Conservation (phyloP, 2,329 filamentous ascomycete species). For the Trichoderma atrobrunneum region DNA sequence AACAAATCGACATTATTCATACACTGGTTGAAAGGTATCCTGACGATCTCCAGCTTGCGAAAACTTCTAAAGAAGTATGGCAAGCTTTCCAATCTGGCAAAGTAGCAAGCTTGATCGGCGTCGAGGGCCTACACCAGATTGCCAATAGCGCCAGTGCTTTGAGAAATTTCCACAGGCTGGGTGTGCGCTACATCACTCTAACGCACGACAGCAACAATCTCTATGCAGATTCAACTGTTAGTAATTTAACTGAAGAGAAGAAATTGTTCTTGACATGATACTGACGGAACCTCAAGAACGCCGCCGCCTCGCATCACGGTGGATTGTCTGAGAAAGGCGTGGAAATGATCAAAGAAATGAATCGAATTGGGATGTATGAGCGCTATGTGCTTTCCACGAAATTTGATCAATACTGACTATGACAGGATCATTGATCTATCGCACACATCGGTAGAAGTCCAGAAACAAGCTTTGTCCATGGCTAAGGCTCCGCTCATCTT, state of each 20-base stretch:
- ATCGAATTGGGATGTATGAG: slow-evolving; percentile 21
- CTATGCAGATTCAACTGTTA: slow-evolving; percentile 19
- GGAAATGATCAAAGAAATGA: slow-evolving; percentile 21
- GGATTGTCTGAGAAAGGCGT: slow-evolving; percentile 18
- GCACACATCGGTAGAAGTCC: slow-evolving; percentile 45
- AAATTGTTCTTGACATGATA: neutral
- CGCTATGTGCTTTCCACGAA: neutral
- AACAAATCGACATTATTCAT: slow-evolving; percentile 67
- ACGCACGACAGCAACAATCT: slow-evolving; percentile 61
- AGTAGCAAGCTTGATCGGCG: slow-evolving; percentile 69
- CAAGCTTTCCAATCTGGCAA: slow-evolving; percentile 54
- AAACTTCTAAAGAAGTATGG: slow-evolving; percentile 56
- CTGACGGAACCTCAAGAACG: neutral
- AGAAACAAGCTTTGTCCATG: slow-evolving; percentile 14
- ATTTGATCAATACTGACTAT: neutral
- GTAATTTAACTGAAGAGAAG: neutral
- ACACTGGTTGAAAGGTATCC: slow-evolving; percentile 60
- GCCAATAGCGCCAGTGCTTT: slow-evolving; percentile 73
- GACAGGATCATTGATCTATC: slow-evolving; percentile 68
- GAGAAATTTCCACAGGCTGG: slow-evolving; percentile 67
- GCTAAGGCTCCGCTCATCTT: slow-evolving; percentile 72
- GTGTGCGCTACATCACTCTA: slow-evolving; percentile 77
- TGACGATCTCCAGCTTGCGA: slow-evolving; percentile 60
- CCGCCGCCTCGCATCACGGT: neutral
- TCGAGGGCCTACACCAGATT: slow-evolving; percentile 85